Evolutionary conservation across 2,329 filamentous ascomycete genomes (phyloP), one percentile per base, ranked within the genome.

Genomic region (Aspergillus tanneri): DNA sequence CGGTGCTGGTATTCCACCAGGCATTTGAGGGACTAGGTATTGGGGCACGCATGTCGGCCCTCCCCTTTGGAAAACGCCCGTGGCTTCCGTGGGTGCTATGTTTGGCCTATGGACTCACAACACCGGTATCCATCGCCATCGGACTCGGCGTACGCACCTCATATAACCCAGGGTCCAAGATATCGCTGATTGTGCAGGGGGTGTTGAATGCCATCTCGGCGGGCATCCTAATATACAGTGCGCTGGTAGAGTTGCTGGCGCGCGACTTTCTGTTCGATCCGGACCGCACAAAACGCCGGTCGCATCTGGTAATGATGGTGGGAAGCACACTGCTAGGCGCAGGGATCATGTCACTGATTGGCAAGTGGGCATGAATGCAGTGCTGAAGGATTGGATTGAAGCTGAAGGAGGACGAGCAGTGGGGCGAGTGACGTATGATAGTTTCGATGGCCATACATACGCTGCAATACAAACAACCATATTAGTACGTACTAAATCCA

Each of bases 11-110:
- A 46, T 84, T 85, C 68, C 82, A 85, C 56, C 82, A 85, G 59
- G 76, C 78, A 9, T 85, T 84, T 49, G 82, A 85, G 56, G 81
- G 82, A 42, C 74, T 85, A 0, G 82, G 81, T 64, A 79, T 85
- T 28, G 82, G 82, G 11, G 79, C 81, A 0, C 73, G 82, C 40
- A 77, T 85, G 63, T 79, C 78, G 4, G 74, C 76, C 18, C 81
- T 84, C 16, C 78, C 75, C 0, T 81, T 79, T 58, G 72, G 72
- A 5, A 63, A 59, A 12, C 62, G 66, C 0, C 64, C 56, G 25
- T 77, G 71, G 72, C 56, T 80, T 39, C 77, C 78, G 0, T 81
- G 76, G 74, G 41, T 68, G 0, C 62, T 81, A 1, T 78, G 77
- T 51, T 23, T 66, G 0, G 71, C 68, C 0, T 81, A 80, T 52